Percentiles rank a stretch among this genome's conserved stretches.
Conservation (phyloP, 306 rosid species). For the Sicyos baderoa region DNA sequence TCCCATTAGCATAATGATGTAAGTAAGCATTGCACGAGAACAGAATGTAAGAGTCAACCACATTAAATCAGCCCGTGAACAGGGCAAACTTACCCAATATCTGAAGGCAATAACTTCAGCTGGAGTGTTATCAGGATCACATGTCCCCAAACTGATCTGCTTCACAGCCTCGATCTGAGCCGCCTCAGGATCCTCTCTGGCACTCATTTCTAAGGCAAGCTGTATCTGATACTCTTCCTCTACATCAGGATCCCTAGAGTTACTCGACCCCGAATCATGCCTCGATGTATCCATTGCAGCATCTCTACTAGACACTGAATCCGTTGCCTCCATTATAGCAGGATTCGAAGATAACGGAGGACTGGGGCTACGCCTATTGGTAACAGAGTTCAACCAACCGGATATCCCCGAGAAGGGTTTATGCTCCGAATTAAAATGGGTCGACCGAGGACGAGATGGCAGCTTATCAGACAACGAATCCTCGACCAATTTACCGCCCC, state of each 20-base stretch:
- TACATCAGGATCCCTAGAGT: constrained; percentile 69
- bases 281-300: constrained; percentile 42
- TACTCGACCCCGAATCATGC: constrained; percentile 57
- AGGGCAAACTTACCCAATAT: constrained; percentile 71
- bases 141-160: constrained; percentile 94
- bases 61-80: constrained; percentile 21
- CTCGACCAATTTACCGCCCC: constrained; percentile 40
- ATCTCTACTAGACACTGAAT: constrained; percentile 44
- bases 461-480: constrained; percentile 47
- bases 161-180: constrained; percentile 96
- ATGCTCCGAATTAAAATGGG: constrained; percentile 44
- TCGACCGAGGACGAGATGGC: constrained; percentile 27
- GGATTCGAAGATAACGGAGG: constrained; percentile 43
- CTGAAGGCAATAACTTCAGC: constrained; percentile 89
- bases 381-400: constrained; percentile 63
- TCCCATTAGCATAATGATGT: neutral
- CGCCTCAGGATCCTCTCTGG: constrained; percentile 97
- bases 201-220: constrained; percentile 83
- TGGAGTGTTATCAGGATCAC: constrained; percentile 67
- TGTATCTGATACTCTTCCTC: constrained; percentile 94
- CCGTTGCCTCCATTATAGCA: constrained; percentile 50
- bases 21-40: neutral
- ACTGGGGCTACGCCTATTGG: constrained; percentile 44
- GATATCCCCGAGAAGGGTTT: constrained; percentile 64
- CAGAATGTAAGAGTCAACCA: constrained; percentile 15